Percentiles rank a stretch among this genome's conserved stretches.
These are phyloP conservation scores for Trifolium dubium DNA, from an alignment of 306 rosid species.

Conservation along the genomic window DNA sequence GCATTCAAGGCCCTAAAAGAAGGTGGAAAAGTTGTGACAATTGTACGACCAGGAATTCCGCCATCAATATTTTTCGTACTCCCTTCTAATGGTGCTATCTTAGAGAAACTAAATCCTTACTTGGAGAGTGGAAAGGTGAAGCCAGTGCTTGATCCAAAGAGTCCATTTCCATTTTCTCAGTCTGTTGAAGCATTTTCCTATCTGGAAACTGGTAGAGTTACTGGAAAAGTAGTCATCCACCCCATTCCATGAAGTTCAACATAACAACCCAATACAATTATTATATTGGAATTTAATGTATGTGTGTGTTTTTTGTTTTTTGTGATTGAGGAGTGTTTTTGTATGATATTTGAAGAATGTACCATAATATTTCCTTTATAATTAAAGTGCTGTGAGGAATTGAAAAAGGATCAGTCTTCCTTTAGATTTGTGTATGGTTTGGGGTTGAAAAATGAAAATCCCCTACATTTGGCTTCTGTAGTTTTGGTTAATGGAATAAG, in stretches of 20 bases:
- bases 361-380: background rate
- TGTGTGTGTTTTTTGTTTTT: background rate
- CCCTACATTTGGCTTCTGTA: background rate
- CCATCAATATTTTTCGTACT: conserved; percentile 5
- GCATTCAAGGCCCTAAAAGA: conserved; percentile 24
- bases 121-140: conserved; percentile 34
- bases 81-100: background rate
- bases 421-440: background rate
- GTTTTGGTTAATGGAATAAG: background rate
- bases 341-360: background rate
- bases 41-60: conserved; percentile 26
- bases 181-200: conserved; percentile 26
- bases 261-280: background rate
- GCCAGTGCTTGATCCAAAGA: conserved; percentile 19
- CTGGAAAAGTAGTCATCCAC: conserved; percentile 19
- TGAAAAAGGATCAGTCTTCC: background rate
- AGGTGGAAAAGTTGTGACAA: conserved; percentile 28
- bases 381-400: background rate
- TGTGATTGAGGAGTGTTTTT: too few relatives aligned
- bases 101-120: conserved; percentile 26
- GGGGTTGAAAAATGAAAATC: background rate
- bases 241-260: conserved; percentile 20
- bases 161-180: conserved; percentile 27
- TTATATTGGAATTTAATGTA: background rate
- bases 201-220: conserved; percentile 25